Evolutionary conservation across 2,329 filamentous ascomycete genomes (phyloP).

Genomic region (Harringtonia lauricola): DNA sequence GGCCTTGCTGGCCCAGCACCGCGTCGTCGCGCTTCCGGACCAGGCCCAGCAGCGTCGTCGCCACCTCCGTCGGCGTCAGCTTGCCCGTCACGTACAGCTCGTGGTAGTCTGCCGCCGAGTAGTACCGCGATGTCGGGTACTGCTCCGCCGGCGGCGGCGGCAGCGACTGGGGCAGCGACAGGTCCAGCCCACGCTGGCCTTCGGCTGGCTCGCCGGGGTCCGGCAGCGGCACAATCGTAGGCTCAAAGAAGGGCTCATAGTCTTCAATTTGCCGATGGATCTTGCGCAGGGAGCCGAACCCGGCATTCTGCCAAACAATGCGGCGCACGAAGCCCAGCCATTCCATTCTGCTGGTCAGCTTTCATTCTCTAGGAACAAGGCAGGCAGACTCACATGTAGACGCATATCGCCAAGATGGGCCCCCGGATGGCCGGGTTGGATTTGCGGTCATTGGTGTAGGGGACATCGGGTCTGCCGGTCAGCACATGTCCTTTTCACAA

Average conservation of each 20-base stretch:
- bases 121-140: conserved; percentile 24
- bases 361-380: no score
- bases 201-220: conserved; percentile 28
- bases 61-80: conserved; percentile 34
- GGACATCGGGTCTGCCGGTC: conserved; percentile 21
- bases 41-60: conserved; percentile 30
- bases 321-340: conserved; percentile 41
- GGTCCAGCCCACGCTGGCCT: conserved; percentile 3
- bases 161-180: conserved; percentile 5
- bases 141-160: conserved; percentile 18
- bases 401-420: conserved; percentile 37
- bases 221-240: conserved; percentile 29
- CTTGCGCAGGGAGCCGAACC: conserved; percentile 46
- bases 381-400: conserved; percentile 35
- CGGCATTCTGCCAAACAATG: conserved; percentile 51
- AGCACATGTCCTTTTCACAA: background rate
- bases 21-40: conserved; percentile 21
- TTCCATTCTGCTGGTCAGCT: conserved; percentile 32
- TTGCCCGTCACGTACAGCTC: conserved; percentile 31
- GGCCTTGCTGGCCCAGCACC: conserved; percentile 21
- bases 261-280: conserved; percentile 40
- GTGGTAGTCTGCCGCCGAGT: conserved; percentile 33
- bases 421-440: conserved; percentile 50
- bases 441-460: conserved; percentile 33
- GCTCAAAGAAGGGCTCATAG: conserved; percentile 35